Base-by-base conservation (phyloP, 768 basidiomycete species). In the Collybia sp. region DNA sequence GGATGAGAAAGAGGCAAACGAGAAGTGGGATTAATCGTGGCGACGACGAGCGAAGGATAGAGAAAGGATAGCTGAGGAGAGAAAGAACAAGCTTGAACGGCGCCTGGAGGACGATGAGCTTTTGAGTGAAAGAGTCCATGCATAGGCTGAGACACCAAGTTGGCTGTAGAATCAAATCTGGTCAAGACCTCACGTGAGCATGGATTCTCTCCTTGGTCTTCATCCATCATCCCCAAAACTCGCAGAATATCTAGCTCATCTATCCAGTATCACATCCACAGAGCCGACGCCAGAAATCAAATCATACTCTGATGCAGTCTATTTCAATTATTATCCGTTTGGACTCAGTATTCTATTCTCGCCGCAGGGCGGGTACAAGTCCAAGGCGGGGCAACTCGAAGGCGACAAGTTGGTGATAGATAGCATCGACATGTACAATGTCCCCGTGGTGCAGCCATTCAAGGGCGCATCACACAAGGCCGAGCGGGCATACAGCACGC, bases 401-500 rank as follows among this genome's bases (percentile, higher is more conserved):
- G 71, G 81, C 12, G 71, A 72, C 0, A 64, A 71, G 42, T 65
- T 86, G 11, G 57, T 65, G 5, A 63, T 91, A 32, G 83, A 90
- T 38, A 81, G 82, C 30, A 72, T 96, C 34, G 91, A 96, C 62
- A 63, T 96, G 30, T 96, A 93, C 71, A 93, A 94, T 58, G 62
- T 72, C 17, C 67, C 72, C 6, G 55, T 57, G 47, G 53, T 58
- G 33, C 54, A 62, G 30, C 51, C 64, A 39, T 62, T 64, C 43
- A 57, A 61, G 17, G 69, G 65, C 47, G 62, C 70, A 17, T 66
- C 65, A 31, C 70, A 66, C 42, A 64, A 69, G 19, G 69, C 75
- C n/a, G 80, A 77, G 53, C 61, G 69, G 13, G 63, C 72, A 13
- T 89, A 83, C 62, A 69, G 76, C 3, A 61, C 79, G 3, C 85